These are phyloP conservation scores for Clavariopsis aquatica DNA, from an alignment of 495 filamentous ascomycete species.

Conservation along the genomic window DNA sequence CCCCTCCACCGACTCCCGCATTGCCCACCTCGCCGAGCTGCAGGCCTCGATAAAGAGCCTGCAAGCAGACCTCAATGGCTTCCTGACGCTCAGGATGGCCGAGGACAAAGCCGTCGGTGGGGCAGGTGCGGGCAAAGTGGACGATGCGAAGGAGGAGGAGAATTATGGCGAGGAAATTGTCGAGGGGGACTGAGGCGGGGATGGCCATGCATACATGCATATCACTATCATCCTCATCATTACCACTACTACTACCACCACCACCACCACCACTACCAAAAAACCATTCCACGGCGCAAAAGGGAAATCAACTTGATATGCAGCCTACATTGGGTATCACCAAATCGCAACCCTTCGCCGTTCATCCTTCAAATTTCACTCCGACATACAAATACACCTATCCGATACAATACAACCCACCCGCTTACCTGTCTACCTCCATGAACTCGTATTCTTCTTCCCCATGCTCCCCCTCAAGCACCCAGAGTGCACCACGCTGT, in stretches of 20 bases:
- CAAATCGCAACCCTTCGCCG: not conserved
- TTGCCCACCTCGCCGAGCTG: conserved; percentile 66
- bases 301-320: not conserved
- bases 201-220: no score
- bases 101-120: conserved; percentile 65
- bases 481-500: conserved; percentile 52
- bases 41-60: conserved; percentile 60
- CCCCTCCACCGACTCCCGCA: conserved; percentile 44
- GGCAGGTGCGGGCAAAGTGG: conserved; percentile 36
- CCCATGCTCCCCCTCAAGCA: conserved; percentile 39
- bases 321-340: not conserved
- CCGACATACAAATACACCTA: not conserved
- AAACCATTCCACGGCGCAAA: not conserved
- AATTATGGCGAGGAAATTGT: conserved; percentile 81
- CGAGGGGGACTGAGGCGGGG: conserved; percentile 54
- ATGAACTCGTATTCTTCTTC: conserved; percentile 9
- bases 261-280: not conserved
- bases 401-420: not conserved
- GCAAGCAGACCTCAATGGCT: conserved; percentile 76
- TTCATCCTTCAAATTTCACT: not conserved
- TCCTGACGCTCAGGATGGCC: conserved; percentile 86
- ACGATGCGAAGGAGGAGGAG: conserved; percentile 69
- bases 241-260: no score
- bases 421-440: not conserved
- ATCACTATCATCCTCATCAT: no score